phyloP scores from a whole-genome alignment of 495 filamentous ascomycete species.

The Bacidia gigantensis region DNA sequence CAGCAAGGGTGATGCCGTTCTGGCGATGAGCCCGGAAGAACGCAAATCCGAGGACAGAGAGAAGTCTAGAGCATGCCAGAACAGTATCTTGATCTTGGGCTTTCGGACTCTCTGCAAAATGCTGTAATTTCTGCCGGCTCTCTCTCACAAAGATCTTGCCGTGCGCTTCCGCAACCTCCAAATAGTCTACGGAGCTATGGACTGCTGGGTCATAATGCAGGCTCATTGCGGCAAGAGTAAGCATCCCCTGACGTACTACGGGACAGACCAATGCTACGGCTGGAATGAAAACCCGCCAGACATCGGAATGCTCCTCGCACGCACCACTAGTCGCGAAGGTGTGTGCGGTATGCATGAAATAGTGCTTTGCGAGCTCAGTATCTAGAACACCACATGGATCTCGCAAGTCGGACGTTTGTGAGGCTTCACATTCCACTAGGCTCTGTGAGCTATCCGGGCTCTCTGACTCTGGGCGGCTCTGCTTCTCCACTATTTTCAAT shows the following conservation, averaged over 20 bases:
- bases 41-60: constrained; percentile 5
- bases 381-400: not conserved
- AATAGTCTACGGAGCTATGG: not conserved
- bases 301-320: not conserved
- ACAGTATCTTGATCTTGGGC: constrained; percentile 2
- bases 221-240: constrained; percentile 5
- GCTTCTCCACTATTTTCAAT: not conserved
- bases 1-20: constrained; percentile 6
- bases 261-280: constrained; percentile 2
- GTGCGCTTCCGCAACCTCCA: constrained; percentile 2
- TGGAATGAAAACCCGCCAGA: constrained; percentile 3
- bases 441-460: not conserved
- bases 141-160: constrained; percentile 6
- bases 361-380: constrained; percentile 6
- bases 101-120: constrained; percentile 2
- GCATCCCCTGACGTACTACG: constrained; percentile 6
- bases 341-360: constrained; percentile 3
- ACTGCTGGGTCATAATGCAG: constrained; percentile 1
- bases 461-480: not conserved
- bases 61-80: constrained; percentile 6
- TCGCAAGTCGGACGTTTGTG: no score
- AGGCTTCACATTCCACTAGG: no score
- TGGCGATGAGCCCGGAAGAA: constrained; percentile 6
- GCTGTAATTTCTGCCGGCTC: constrained; percentile 6
- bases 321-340: not conserved